Evolutionary conservation across 768 basidiomycete species (phyloP), one percentile per base, ranked within the genome.

Genomic region (Cystobasidium ongulense): DNA sequence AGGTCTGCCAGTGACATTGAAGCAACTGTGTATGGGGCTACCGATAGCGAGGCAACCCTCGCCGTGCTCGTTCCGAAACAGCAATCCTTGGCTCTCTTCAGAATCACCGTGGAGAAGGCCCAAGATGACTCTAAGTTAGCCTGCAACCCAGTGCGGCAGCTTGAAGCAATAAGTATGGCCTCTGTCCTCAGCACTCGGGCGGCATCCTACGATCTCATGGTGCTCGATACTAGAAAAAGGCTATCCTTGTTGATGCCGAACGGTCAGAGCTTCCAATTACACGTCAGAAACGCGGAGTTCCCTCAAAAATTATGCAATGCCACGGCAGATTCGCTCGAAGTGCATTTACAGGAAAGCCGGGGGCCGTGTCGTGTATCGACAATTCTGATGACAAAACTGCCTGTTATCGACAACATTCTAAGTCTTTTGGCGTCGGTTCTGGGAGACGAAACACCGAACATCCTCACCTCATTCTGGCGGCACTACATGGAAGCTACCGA

Each of bases 71-170:
- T 67, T 5, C 65, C 65, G 18, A 11, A 25, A 1, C 43, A 23
- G 27, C 25, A 67, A 29, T 27, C 43, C 21, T 11, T 52, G 43
- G 25, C 43, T 67, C 65, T 67, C 11, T 67, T 25, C 41, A 39
- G 65, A 7, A 46, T 67, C 39, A 25, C 65, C 3, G 41, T 13
- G 10, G 52, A 43, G 50, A 5, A 35, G 10, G 41, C 65, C 15
- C 29, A 52, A 52, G 65, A 43, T 8, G 41, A 15, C 25, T 15
- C 29, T 18, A 67, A 67, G 38, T 21, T 67, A 10, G 10, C 31
- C 3, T 67, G 65, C 35, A 67, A 13, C 1, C 65, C 65, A 1
- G n/a, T 67, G n/a, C 50, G 43, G 41, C 65, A 67, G 25, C 1
- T 67, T 11, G 43, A 50, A 8, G 38, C 13, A 11, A 31, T 38